These are phyloP conservation scores for Fusarium falciforme DNA, from an alignment of 2,329 filamentous ascomycete genomes.

Conservation along the genomic window DNA sequence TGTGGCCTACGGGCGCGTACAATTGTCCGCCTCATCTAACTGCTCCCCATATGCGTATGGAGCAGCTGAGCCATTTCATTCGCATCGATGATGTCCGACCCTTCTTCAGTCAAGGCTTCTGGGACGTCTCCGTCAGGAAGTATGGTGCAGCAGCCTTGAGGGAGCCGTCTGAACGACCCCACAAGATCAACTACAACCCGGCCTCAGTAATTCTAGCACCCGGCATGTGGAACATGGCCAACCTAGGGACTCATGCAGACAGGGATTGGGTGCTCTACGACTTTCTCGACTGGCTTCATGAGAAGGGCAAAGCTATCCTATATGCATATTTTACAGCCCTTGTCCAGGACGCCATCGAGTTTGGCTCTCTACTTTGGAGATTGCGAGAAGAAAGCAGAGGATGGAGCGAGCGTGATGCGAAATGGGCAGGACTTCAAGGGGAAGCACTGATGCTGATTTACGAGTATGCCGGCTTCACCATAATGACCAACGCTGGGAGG, in stretches of 20 bases:
- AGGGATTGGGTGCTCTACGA: conserved; percentile 2
- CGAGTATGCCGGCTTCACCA: conserved; percentile 15
- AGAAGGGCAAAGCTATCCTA: conserved; percentile 8
- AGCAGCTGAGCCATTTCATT: conserved; percentile 19
- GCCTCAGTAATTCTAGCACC: neutral
- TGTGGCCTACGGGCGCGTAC: neutral
- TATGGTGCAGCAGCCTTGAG: conserved; percentile 41
- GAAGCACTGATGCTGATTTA: conserved; percentile 20
- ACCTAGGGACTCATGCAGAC: conserved; percentile 2
- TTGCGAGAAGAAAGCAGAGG: conserved; percentile 11
- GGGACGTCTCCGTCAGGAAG: conserved; percentile 37
- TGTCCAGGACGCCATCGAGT: conserved; percentile 25
- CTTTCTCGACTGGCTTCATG: neutral
- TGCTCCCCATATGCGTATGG: neutral
- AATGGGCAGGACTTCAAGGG: neutral
- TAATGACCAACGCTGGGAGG: neutral
- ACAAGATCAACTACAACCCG: conserved; percentile 34
- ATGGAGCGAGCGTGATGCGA: conserved; percentile 4
- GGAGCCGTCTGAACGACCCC: conserved; percentile 22
- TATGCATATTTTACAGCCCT: conserved; percentile 31
- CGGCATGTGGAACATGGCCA: neutral
- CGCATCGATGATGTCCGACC: conserved; percentile 24
- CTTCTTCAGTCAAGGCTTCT: conserved; percentile 43
- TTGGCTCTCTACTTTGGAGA: conserved; percentile 23
- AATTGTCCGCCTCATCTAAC: conserved; percentile 3